A percentile compares a stretch with the other conserved stretches of the same genome.
phyloP scores from a whole-genome alignment of 2,329 filamentous ascomycete genomes.

The Cladosporium sp. region DNA sequence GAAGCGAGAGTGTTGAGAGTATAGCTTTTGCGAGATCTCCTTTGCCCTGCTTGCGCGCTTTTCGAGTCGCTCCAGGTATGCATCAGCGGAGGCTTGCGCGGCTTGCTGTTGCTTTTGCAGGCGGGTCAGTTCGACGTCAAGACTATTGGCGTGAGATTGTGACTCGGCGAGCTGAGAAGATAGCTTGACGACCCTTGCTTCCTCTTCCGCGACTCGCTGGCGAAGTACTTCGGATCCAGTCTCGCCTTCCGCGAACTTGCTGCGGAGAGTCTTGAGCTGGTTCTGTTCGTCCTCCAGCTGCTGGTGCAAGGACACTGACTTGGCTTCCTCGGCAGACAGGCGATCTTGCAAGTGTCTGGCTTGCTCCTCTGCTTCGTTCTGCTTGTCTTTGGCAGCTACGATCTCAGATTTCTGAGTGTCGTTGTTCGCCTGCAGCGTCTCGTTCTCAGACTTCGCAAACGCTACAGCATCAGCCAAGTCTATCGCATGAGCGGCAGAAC shows the following conservation, averaged over 20 bases:
- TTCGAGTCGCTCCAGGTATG: constrained; percentile 61
- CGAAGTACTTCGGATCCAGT: constrained; percentile 78
- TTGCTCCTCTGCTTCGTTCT: constrained; percentile 40
- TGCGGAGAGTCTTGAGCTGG: constrained; percentile 68
- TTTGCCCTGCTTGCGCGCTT: constrained; percentile 72
- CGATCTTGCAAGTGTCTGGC: constrained; percentile 42
- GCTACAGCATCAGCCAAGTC: constrained; percentile 49
- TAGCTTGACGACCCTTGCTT: constrained; percentile 67
- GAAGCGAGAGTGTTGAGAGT: constrained; percentile 81
- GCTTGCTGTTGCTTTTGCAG: constrained; percentile 65
- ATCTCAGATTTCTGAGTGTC: constrained; percentile 42
- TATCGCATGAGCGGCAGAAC: constrained; percentile 45
- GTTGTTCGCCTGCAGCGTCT: constrained; percentile 41
- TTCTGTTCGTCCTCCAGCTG: constrained; percentile 66
- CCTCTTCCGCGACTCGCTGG: constrained; percentile 72
- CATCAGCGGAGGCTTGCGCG: constrained; percentile 50
- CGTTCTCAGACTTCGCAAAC: constrained; percentile 49
- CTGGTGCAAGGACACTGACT: constrained; percentile 46
- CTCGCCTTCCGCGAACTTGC: constrained; percentile 77
- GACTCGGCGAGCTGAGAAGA: constrained; percentile 70
- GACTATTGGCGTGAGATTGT: constrained; percentile 72
- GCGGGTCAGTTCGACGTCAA: constrained; percentile 73
- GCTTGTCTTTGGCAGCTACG: constrained; percentile 32
- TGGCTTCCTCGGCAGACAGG: constrained; percentile 50
- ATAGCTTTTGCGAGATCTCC: constrained; percentile 80